These are phyloP conservation scores for Parmelia sp. DNA, from an alignment of 495 filamentous ascomycete species.

Conservation along the genomic window DNA sequence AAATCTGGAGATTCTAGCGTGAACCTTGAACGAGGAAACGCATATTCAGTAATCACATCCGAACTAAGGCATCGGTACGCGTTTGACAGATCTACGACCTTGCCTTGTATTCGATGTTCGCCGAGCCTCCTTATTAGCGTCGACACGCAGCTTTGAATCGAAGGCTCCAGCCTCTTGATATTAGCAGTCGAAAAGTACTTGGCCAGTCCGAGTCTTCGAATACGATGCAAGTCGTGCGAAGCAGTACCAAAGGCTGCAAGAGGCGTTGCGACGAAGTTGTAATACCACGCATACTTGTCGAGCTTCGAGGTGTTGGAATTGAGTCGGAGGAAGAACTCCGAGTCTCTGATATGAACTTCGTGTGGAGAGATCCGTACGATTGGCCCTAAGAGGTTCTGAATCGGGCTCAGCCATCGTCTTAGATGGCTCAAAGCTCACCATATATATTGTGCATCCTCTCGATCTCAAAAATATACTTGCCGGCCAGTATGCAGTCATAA, in stretches of 20 bases:
- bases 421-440: conserved; percentile 29
- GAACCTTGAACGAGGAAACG: conserved; percentile 34
- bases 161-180: conserved; percentile 1
- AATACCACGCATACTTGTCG: conserved; percentile 2
- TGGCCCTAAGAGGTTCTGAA: conserved; percentile 36
- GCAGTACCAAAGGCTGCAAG: background rate
- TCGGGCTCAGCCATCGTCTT: too few species aligned
- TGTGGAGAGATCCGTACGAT: conserved; percentile 48
- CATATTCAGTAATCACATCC: conserved; percentile 43
- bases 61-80: conserved; percentile 34
- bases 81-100: conserved; percentile 23
- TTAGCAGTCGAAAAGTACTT: conserved; percentile 12
- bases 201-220: conserved; percentile 2
- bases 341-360: conserved; percentile 40
- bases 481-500: conserved; percentile 38
- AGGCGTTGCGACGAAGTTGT: conserved; percentile 1
- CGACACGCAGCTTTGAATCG: conserved; percentile 11
- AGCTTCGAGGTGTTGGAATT: conserved; percentile 5
- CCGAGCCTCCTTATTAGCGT: conserved; percentile 10
- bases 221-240: conserved; percentile 13
- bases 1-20: conserved; percentile 27
- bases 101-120: conserved; percentile 11
- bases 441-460: conserved; percentile 43
- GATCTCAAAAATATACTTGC: conserved; percentile 38
- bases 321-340: conserved; percentile 22